Evolutionary conservation across 2,329 filamentous ascomycete species (phyloP).

Genomic region (Colletotrichum sidae): DNA sequence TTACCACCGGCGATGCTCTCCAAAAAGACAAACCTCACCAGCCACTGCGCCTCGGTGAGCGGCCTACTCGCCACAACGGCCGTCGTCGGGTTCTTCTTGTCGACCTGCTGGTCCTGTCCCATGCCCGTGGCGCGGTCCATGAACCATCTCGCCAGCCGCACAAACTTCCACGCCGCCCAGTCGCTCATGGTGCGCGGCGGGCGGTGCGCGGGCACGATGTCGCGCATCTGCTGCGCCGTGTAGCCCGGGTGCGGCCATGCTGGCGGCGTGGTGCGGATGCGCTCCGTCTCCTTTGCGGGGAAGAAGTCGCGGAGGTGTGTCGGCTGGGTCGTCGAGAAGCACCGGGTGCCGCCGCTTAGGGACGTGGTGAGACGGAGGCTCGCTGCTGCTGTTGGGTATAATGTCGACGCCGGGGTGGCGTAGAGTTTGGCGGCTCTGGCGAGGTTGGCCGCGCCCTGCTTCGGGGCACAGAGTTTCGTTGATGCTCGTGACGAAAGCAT

Average conservation of each 20-base stretch:
- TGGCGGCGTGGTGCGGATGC: constrained; percentile 71
- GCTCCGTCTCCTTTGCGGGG: constrained; percentile 68
- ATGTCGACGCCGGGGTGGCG: constrained; percentile 23
- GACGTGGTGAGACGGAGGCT: constrained; percentile 46
- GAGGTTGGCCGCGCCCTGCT: constrained; percentile 42
- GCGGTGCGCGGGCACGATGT: constrained; percentile 81
- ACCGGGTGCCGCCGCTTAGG: constrained; percentile 38
- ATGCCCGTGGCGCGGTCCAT: constrained; percentile 86
- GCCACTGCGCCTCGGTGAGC: constrained; percentile 88
- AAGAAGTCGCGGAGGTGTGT: constrained; percentile 69
- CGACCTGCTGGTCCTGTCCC: constrained; percentile 76
- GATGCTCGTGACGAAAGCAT: constrained; percentile 46
- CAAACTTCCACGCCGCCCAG: constrained; percentile 79
- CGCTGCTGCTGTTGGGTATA: constrained; percentile 33
- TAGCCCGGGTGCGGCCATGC: constrained; percentile 81
- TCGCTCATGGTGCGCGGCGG: constrained; percentile 79
- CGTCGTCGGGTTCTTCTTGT: constrained; percentile 67
- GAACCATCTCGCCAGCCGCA: constrained; percentile 80
- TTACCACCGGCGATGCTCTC: constrained; percentile 84
- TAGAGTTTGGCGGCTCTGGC: constrained; percentile 38
- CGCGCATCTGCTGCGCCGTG: constrained; percentile 82
- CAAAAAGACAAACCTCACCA: constrained; percentile 75
- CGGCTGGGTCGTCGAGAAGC: constrained; percentile 63
- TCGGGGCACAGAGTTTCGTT: constrained; percentile 42
- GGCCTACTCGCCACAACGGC: constrained; percentile 65